Conservation (phyloP, 169 alveolate genomes). For the Besnoitia besnoiti region DNA sequence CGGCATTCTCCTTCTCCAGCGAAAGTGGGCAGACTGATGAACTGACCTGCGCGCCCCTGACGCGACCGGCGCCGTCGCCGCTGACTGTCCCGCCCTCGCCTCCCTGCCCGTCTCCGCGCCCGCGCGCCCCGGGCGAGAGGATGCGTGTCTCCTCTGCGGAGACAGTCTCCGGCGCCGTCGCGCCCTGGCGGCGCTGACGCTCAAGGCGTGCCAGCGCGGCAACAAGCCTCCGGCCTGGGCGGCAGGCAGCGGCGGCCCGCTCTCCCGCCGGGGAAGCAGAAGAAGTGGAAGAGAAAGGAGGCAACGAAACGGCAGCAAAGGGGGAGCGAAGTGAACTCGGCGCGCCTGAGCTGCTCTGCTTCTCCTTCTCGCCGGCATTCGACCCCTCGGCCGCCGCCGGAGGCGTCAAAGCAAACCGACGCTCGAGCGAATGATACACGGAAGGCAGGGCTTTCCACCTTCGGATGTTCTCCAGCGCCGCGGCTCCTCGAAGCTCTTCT, state of each 20-base stretch:
- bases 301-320: background rate
- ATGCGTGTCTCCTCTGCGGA: background rate
- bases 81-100: background rate
- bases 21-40: background rate
- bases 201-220: background rate
- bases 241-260: background rate
- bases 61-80: background rate
- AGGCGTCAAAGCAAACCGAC: background rate
- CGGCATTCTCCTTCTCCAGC: background rate
- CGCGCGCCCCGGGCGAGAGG: background rate
- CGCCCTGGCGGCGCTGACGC: background rate
- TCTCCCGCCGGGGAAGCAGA: background rate
- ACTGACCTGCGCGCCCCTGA: too few relatives aligned
- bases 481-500: background rate
- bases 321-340: background rate
- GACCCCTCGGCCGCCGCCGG: background rate
- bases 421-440: background rate
- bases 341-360: too few relatives aligned
- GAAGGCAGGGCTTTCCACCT: background rate
- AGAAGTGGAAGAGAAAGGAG: background rate
- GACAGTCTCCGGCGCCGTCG: background rate
- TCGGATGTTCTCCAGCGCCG: background rate
- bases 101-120: background rate
- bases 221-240: background rate
- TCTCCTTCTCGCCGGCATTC: too few relatives aligned